A percentile compares a stretch with the other conserved stretches of the same genome.
phyloP scores from a whole-genome alignment of 2,329 filamentous ascomycete genomes.

The Penicillium nordicum region DNA sequence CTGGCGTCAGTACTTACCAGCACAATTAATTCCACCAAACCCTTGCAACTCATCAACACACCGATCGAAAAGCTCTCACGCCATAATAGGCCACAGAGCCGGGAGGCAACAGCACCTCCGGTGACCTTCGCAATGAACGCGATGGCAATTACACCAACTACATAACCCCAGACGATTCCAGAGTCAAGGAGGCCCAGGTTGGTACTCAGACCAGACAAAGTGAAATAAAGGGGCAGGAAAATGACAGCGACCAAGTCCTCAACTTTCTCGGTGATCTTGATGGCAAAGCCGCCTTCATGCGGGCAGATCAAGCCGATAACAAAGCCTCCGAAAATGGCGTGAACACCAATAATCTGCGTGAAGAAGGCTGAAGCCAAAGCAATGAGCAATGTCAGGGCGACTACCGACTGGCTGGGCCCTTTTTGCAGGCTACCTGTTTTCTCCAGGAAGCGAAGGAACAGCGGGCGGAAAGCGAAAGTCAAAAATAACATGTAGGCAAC shows the following conservation, averaged over 20 bases:
- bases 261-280: conserved; percentile 88
- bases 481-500: conserved; percentile 75
- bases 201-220: conserved; percentile 83
- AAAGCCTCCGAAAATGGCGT: conserved; percentile 93
- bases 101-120: conserved; percentile 76
- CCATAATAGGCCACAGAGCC: conserved; percentile 76
- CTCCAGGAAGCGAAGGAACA: conserved; percentile 70
- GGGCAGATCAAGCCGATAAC: conserved; percentile 85
- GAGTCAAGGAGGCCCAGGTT: conserved; percentile 78
- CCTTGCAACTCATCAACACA: conserved; percentile 93
- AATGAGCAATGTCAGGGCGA: conserved; percentile 76
- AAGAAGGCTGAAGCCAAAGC: conserved; percentile 80
- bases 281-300: conserved; percentile 83
- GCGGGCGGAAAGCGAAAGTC: conserved; percentile 67
- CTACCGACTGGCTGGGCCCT: conserved; percentile 80
- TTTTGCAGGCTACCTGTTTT: conserved; percentile 77
- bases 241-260: conserved; percentile 83
- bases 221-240: conserved; percentile 89
- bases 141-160: conserved; percentile 74
- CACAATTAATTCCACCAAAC: conserved; percentile 92
- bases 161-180: conserved; percentile 85
- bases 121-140: conserved; percentile 83
- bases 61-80: conserved; percentile 86
- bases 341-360: conserved; percentile 84
- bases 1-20: conserved; percentile 51